Evolutionary conservation across 2,329 filamentous ascomycete species (phyloP).

Genomic region (Exophiala sideris): DNA sequence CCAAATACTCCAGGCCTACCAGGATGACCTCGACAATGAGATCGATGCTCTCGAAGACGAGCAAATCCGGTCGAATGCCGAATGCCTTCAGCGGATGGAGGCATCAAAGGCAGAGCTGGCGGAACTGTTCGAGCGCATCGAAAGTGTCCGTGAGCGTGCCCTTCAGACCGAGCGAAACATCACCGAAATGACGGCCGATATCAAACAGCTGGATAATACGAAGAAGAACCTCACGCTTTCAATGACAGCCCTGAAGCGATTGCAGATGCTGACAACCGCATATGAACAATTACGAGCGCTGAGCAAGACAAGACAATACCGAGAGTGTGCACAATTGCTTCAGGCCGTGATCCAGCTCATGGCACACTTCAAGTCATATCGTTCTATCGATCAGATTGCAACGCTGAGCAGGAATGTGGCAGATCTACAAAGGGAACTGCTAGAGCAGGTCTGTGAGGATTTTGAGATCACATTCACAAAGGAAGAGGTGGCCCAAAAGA

Average conservation of each 20-base stretch:
- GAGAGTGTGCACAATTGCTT: conserved; percentile 88
- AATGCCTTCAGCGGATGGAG: conserved; percentile 87
- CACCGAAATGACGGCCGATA: conserved; percentile 97
- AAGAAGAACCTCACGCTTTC: conserved; percentile 95
- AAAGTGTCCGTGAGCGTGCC: conserved; percentile 83
- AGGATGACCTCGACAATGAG: conserved; percentile 76
- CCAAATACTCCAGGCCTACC: conserved; percentile 67
- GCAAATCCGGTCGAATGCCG: conserved; percentile 80
- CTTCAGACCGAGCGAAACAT: conserved; percentile 93
- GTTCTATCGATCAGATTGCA: conserved; percentile 97
- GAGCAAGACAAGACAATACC: conserved; percentile 82
- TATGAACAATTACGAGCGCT: conserved; percentile 90
- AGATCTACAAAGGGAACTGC: conserved; percentile 83
- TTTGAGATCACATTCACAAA: conserved; percentile 95
- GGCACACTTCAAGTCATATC: conserved; percentile 96
- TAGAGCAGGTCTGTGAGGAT: conserved; percentile 98
- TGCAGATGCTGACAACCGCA: conserved; percentile 99
- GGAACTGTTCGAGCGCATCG: conserved; percentile 89
- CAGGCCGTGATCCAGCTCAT: conserved; percentile 96
- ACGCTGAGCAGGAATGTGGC: conserved; percentile 87
- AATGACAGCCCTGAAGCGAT: conserved; percentile 93
- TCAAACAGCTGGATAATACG: conserved; percentile 92
- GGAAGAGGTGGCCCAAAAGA: conserved; percentile 69
- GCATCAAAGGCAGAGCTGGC: conserved; percentile 85
- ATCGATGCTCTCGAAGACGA: conserved; percentile 69